phyloP scores from a whole-genome alignment of 2,329 filamentous ascomycete genomes.

The Aspergillus aculeatus region DNA sequence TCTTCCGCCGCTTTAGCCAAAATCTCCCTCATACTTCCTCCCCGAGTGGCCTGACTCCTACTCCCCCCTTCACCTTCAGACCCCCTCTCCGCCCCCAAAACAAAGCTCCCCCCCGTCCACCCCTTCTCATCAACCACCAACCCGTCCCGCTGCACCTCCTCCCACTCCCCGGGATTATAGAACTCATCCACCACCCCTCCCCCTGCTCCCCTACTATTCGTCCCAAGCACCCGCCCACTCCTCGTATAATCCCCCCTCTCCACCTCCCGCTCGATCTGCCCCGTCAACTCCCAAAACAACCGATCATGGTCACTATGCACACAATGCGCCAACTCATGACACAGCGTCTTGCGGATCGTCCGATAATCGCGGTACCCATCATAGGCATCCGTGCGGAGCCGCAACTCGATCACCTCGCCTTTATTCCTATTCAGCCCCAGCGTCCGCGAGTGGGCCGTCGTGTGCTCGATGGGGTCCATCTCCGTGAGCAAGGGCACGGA shows the following conservation, averaged over 20 bases:
- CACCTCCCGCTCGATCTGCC: constrained; percentile 84
- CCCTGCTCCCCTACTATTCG: constrained; percentile 41
- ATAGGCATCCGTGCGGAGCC: constrained; percentile 87
- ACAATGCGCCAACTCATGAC: constrained; percentile 93
- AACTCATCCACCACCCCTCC: constrained; percentile 48
- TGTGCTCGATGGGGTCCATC: constrained; percentile 88
- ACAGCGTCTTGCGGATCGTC: constrained; percentile 85
- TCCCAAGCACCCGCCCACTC: constrained; percentile 63
- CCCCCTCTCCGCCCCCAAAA: constrained; percentile 59
- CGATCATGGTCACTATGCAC: constrained; percentile 80
- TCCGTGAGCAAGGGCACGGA: constrained; percentile 84
- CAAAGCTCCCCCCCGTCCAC: constrained; percentile 77
- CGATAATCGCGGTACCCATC: constrained; percentile 93
- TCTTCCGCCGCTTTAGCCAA: constrained; percentile 73
- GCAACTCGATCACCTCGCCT: constrained; percentile 86
- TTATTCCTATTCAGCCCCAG: constrained; percentile 83
- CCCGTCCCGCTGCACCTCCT: constrained; percentile 50
- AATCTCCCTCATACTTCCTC: constrained; percentile 69
- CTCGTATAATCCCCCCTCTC: constrained; percentile 73
- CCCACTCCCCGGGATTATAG: constrained; percentile 58
- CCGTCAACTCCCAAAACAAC: constrained; percentile 86
- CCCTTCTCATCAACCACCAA: constrained; percentile 67
- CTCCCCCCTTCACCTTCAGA: constrained; percentile 34
- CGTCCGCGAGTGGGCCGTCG: constrained; percentile 75
- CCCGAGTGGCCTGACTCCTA: constrained; percentile 16